A percentile compares a stretch with the other conserved stretches of the same genome.
Conservation (phyloP, 2,329 filamentous ascomycete genomes). For the Dothideomycetes sp. region DNA sequence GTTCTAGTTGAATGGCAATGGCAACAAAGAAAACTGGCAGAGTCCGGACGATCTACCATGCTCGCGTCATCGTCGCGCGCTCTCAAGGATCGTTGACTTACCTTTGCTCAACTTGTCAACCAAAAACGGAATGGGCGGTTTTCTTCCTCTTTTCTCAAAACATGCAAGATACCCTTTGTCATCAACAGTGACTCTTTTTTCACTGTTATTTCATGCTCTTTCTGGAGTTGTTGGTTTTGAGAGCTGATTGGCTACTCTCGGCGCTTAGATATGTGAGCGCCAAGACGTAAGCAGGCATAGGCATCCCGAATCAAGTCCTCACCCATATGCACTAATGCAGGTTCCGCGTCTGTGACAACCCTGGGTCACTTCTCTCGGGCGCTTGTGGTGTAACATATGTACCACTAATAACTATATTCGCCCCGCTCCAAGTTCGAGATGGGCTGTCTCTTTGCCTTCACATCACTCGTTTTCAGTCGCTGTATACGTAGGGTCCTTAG, state of each 20-base stretch:
- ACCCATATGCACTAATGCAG: background rate
- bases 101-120: background rate
- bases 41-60: conserved; percentile 11
- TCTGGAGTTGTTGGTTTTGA: too few relatives aligned
- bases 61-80: background rate
- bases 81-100: conserved; percentile 2
- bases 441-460: too few relatives aligned
- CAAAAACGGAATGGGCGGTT: background rate
- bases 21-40: conserved; percentile 35
- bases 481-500: background rate
- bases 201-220: too few relatives aligned
- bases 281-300: background rate
- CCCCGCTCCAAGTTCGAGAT: too few relatives aligned
- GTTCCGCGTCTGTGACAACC: background rate
- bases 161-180: conserved; percentile 6
- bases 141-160: conserved; percentile 4
- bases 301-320: background rate
- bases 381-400: background rate
- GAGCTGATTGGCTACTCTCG: background rate
- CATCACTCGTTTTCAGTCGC: too few relatives aligned
- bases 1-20: conserved; percentile 85
- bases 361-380: background rate
- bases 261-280: background rate
- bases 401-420: too few relatives aligned
- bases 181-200: too few relatives aligned